Conservation (phyloP, 495 filamentous ascomycete species). For the Delitschia confertaspora region DNA sequence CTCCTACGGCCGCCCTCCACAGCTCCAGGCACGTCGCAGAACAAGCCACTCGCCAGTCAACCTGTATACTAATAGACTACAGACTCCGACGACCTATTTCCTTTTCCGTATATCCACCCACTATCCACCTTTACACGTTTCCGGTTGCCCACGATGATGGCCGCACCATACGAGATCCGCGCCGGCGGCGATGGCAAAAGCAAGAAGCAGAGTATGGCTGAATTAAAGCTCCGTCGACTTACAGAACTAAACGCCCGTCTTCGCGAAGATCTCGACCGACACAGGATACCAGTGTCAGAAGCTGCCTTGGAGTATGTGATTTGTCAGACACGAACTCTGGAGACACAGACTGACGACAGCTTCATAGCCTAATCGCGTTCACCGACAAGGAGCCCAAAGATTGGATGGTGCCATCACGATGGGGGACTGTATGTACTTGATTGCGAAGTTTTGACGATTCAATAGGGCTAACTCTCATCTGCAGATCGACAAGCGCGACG, state of each 20-base stretch:
- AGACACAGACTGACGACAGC: constrained; percentile 1
- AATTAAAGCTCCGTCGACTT: constrained; percentile 89
- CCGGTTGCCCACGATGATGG: constrained; percentile 29
- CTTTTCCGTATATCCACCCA: not conserved
- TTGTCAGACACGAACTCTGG: constrained; percentile 17
- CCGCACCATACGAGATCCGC: constrained; percentile 37
- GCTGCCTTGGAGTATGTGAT: constrained; percentile 80
- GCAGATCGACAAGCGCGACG: constrained; percentile 79
- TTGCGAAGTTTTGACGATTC: constrained; percentile 4
- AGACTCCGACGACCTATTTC: not conserved
- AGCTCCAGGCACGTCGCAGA: constrained; percentile 26
- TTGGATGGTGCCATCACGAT: constrained; percentile 96
- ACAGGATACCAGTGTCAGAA: constrained; percentile 89
- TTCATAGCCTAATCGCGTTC: constrained; percentile 79
- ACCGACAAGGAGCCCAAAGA: constrained; percentile 87
- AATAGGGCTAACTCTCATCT: constrained; percentile 18
- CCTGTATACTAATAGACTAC: constrained; percentile 6
- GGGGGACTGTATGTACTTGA: constrained; percentile 70
- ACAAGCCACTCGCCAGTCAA: too few relatives aligned
- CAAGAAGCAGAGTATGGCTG: constrained; percentile 98
- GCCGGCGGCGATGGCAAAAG: constrained; percentile 55
- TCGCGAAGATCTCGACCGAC: constrained; percentile 88
- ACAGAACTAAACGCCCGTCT: constrained; percentile 93
- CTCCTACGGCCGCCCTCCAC: constrained; percentile 16
- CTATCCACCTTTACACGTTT: not conserved